Conservation (phyloP, 805 yeast genomes). For the Metschnikowia cerradonensis region DNA sequence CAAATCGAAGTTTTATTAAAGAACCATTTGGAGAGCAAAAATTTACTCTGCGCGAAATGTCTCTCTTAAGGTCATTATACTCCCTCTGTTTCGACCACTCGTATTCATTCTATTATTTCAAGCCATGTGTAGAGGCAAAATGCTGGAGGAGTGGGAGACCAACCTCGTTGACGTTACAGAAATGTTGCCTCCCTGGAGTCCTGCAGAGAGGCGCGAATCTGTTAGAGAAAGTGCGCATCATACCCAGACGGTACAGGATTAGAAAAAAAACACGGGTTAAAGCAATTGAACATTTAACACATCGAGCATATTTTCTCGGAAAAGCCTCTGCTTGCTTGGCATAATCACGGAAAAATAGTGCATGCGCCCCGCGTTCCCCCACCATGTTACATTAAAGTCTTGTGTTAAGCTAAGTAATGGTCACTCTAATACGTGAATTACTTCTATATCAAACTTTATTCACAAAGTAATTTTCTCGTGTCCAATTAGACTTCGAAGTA, state of each 20-base stretch:
- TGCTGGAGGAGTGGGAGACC: background rate
- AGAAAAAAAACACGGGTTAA: background rate
- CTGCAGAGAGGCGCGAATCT: background rate
- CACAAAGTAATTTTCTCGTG: background rate
- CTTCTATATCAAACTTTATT: no score
- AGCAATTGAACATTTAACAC: background rate
- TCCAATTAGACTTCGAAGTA: background rate
- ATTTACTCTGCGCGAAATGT: no score
- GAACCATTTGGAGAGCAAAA: no score
- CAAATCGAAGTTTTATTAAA: no score
- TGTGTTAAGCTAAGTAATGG: background rate
- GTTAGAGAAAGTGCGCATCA: background rate
- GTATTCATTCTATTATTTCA: no score
- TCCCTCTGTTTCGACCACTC: no score
- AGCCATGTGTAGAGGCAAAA: background rate
- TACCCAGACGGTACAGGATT: background rate
- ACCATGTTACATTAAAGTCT: background rate
- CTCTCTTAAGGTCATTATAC: no score
- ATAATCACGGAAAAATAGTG: background rate
- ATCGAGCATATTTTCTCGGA: background rate
- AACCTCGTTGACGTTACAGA: background rate
- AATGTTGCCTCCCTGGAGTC: background rate
- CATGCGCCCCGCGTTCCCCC: conserved; percentile 5
- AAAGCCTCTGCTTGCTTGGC: background rate
- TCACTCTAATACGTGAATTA: background rate